phyloP scores from a whole-genome alignment of 2,329 filamentous ascomycete genomes.

The Stagonosporopsis rhizophila region DNA sequence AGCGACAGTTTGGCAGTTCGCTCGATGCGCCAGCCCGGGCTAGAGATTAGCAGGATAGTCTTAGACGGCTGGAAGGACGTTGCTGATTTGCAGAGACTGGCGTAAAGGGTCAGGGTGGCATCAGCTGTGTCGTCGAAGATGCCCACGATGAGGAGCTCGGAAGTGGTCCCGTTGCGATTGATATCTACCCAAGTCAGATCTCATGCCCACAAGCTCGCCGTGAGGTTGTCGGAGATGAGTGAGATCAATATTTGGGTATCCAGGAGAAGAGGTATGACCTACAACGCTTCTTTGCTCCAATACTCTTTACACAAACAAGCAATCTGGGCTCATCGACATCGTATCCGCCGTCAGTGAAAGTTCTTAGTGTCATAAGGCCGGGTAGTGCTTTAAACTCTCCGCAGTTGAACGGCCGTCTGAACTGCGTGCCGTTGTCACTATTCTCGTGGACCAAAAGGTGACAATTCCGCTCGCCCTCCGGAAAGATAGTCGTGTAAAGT shows the following conservation, averaged over 20 bases:
- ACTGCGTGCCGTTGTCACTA: constrained; percentile 52
- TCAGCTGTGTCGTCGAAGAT: constrained; percentile 66
- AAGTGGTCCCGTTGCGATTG: constrained; percentile 55
- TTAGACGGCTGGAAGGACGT: constrained; percentile 56
- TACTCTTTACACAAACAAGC: constrained; percentile 65
- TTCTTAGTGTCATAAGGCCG: constrained; percentile 64
- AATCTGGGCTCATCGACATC: constrained; percentile 61
- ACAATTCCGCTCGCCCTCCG: constrained; percentile 61
- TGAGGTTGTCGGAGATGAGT: not conserved
- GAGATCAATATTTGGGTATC: not conserved
- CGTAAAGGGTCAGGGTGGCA: constrained; percentile 63
- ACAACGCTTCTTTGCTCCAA: constrained; percentile 61
- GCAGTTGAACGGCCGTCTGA: constrained; percentile 57
- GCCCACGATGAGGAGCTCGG: constrained; percentile 58
- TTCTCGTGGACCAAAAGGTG: constrained; percentile 63
- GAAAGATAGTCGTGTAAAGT: constrained; percentile 64
- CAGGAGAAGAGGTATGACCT: not conserved
- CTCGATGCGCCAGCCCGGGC: constrained; percentile 52
- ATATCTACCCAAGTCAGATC: constrained; percentile 45
- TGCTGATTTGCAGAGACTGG: constrained; percentile 56
- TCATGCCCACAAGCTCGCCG: not conserved
- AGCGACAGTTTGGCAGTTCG: constrained; percentile 47
- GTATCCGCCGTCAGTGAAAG: constrained; percentile 62
- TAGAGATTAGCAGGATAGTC: constrained; percentile 60
- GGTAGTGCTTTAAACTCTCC: constrained; percentile 47